phyloP scores from a whole-genome alignment of 805 yeast genomes.

The Metschnikowia lunata region DNA sequence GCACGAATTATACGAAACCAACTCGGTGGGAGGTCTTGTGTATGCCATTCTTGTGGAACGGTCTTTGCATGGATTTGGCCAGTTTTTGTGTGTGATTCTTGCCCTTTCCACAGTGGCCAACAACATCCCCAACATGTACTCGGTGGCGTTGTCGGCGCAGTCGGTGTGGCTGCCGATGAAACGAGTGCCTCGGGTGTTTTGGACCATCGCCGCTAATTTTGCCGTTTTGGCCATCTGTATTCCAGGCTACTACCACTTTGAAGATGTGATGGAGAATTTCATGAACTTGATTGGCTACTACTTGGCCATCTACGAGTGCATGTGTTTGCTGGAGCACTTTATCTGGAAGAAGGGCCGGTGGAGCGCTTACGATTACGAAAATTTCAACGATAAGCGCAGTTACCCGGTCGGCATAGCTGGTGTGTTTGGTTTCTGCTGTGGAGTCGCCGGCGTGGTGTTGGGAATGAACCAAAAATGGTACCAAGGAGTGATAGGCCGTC shows the following conservation, averaged over 20 bases:
- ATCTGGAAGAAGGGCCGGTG: conserved; percentile 63
- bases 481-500: conserved; percentile 59
- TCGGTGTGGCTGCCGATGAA: conserved; percentile 73
- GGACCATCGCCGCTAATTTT: conserved; percentile 76
- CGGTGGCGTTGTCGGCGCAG: conserved; percentile 83
- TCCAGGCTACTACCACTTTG: conserved; percentile 78
- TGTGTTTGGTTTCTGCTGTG: conserved; percentile 69
- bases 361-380: conserved; percentile 56
- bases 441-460: conserved; percentile 77
- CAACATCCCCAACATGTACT: conserved; percentile 92
- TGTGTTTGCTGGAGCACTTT: conserved; percentile 77
- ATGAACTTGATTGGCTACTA: conserved; percentile 92
- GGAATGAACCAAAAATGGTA: conserved; percentile 91
- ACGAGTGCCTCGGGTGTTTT: conserved; percentile 72
- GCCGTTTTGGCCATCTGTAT: conserved; percentile 81
- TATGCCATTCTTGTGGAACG: conserved; percentile 73
- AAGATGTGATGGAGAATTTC: conserved; percentile 71
- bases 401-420: conserved; percentile 82
- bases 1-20: conserved; percentile 44
- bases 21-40: conserved; percentile 77
- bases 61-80: conserved; percentile 84
- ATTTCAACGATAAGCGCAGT: conserved; percentile 51
- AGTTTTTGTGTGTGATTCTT: conserved; percentile 79
- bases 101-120: conserved; percentile 86
- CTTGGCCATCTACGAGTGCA: conserved; percentile 77